These are phyloP conservation scores for Fragaria iinumae DNA, from an alignment of 306 rosid species.

Conservation along the genomic window DNA sequence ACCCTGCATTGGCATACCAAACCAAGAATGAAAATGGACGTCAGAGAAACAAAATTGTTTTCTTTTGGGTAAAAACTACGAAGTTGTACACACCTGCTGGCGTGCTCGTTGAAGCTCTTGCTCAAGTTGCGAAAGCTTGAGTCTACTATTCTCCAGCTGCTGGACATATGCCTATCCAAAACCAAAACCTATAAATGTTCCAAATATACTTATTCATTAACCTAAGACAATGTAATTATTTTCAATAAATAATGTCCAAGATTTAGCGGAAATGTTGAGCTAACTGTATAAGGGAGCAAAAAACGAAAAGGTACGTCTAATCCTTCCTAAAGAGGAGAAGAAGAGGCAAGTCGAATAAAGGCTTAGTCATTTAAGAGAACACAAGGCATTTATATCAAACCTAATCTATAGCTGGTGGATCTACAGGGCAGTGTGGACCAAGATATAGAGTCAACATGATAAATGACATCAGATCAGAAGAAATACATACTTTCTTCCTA, in stretches of 20 bases:
- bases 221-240: slow-evolving; percentile 5
- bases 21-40: background rate
- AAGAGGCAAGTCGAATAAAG: background rate
- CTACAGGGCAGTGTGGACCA: background rate
- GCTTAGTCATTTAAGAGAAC: background rate
- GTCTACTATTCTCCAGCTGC: slow-evolving; percentile 66
- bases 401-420: background rate
- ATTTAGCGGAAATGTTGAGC: background rate
- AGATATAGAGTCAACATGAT: background rate
- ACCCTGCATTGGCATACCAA: slow-evolving; percentile 41
- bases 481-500: slow-evolving; percentile 63
- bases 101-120: slow-evolving; percentile 72
- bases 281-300: background rate
- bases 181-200: slow-evolving; percentile 48
- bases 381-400: slow-evolving; percentile 4
- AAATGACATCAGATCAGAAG: background rate
- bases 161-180: slow-evolving; percentile 86
- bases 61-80: background rate
- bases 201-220: slow-evolving; percentile 38
- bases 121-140: slow-evolving; percentile 65
- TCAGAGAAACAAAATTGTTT: background rate
- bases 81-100: slow-evolving; percentile 65
- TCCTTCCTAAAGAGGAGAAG: background rate
- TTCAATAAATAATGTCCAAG: background rate
- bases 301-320: background rate